A percentile compares a stretch with the other conserved stretches of the same genome.
Conservation (phyloP, 805 yeast species). For the Lachancea sp. region DNA sequence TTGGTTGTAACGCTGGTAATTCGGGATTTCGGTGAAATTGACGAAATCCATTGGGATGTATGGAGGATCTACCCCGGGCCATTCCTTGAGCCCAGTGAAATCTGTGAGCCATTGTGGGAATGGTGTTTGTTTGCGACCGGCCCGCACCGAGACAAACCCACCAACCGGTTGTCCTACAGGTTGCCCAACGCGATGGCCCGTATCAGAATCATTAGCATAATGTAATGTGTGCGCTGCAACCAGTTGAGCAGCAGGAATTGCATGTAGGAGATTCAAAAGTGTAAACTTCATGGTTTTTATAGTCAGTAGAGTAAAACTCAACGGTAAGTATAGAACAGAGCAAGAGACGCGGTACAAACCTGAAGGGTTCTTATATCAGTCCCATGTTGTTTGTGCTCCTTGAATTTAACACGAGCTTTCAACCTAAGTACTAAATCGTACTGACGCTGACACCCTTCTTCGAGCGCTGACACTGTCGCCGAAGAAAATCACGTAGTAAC, state of each 20-base stretch:
- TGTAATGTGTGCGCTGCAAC: not conserved
- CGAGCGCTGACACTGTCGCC: too few relatives aligned
- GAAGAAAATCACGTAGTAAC: too few relatives aligned
- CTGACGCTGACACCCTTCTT: conserved; percentile 3
- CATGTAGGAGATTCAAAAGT: not conserved
- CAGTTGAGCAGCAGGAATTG: not conserved
- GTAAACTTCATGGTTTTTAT: conserved; percentile 3
- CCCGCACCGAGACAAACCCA: conserved; percentile 8
- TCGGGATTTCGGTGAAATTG: conserved; percentile 48
- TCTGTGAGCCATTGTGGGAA: conserved; percentile 77
- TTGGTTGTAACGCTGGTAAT: conserved; percentile 41
- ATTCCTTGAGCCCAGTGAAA: conserved; percentile 62
- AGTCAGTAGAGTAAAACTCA: not conserved
- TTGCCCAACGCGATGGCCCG: conserved; percentile 6
- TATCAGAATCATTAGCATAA: not conserved
- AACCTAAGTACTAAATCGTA: too few relatives aligned
- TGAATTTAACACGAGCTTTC: not conserved
- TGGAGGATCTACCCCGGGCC: conserved; percentile 91
- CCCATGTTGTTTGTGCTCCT: not conserved
- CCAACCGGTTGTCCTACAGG: conserved; percentile 9
- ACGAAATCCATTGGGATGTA: conserved; percentile 75
- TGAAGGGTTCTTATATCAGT: not conserved
- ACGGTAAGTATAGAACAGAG: not conserved
- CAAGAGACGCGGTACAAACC: too few relatives aligned
- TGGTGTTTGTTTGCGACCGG: conserved; percentile 34